Evolutionary conservation across 768 basidiomycete species (phyloP), one percentile per base, ranked within the genome.

Genomic region (Termitomyces sp.): DNA sequence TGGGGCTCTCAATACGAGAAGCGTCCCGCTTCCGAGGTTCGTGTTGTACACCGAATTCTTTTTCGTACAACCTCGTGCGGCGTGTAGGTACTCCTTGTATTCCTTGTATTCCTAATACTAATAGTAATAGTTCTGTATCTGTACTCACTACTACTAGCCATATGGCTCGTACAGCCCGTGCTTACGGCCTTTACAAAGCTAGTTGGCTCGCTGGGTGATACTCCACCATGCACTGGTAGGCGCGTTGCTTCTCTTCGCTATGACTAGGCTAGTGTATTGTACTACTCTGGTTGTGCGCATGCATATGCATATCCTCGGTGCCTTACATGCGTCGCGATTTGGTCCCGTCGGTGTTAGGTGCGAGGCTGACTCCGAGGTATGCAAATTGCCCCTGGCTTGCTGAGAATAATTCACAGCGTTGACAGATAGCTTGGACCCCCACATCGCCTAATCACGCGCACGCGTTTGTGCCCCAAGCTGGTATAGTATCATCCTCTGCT

Each of bases 331-430:
- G 1, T 85, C 85, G 4, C 73, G 78, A 28, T 2, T 4, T n/a
- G n/a, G 28, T 28, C 28, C 2, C 78, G 33, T 79, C 85, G 9
- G 70, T 89, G 0, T 69, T 89, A 11, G 78, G 84, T 5, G 81
- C 85, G 78, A 83, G 5, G 81, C 85, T n/a, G 1, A 89, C 88
- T 0, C 68, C 89, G 42, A 78, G 85, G 86, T 84, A 55, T 28
- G 73, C 66, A 4, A n/a, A 16, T 49, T 35, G 40, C 15, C 46
- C 32, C 16, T 35, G 38, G 28, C 20, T 12, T 16, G 16, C 18
- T 36, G 18, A 62, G 22, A 55, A 22, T 20, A n/a, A 50, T 49
- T 20, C 28, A 33, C n/a, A n/a, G 45, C 39, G 2, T 15, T 46
- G 46, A 35, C 13, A 82, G 87, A 69, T 87, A 74, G 75, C 75